A percentile compares a stretch with the other conserved stretches of the same genome.
These are phyloP conservation scores for Leptographium radiaticola DNA, from an alignment of 2,329 filamentous ascomycete species.

Conservation along the genomic window DNA sequence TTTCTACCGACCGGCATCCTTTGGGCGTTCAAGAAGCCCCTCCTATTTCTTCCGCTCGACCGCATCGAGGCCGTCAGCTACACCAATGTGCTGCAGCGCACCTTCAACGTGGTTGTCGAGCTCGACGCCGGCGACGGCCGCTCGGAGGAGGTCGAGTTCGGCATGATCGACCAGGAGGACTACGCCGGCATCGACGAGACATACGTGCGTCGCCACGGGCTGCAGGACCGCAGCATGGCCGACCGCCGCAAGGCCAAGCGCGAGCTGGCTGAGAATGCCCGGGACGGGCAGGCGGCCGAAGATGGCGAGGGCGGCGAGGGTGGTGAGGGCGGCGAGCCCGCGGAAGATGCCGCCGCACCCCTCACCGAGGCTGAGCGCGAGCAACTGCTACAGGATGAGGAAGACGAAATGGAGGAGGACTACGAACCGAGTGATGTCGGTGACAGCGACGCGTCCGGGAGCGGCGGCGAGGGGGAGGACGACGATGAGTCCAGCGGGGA, in stretches of 20 bases:
- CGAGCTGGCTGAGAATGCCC: constrained; percentile 45
- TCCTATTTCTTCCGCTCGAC: constrained; percentile 50
- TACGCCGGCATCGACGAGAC: constrained; percentile 47
- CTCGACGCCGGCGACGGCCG: constrained; percentile 35
- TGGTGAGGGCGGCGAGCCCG: constrained; percentile 19
- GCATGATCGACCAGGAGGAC: constrained; percentile 58
- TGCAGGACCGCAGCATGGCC: constrained; percentile 57
- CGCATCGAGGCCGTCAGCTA: constrained; percentile 52
- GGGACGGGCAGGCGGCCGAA: constrained; percentile 28
- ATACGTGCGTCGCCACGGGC: constrained; percentile 47
- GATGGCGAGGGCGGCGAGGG: constrained; percentile 21
- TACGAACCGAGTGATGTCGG: constrained; percentile 51
- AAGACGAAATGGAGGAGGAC: constrained; percentile 51
- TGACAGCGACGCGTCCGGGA: constrained; percentile 43
- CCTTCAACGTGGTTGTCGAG: constrained; percentile 55
- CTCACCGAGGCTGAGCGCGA: constrained; percentile 30
- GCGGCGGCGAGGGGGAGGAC: constrained; percentile 36
- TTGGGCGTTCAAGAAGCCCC: constrained; percentile 59
- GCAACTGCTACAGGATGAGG: constrained; percentile 47
- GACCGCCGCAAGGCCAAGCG: constrained; percentile 53
- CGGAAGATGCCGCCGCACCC: constrained; percentile 27
- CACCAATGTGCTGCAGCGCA: constrained; percentile 53
- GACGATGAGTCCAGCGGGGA: constrained; percentile 34
- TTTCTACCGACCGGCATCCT: constrained; percentile 54
- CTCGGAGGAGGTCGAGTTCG: constrained; percentile 51